These are phyloP conservation scores for Cutaneotrichosporon curvatum DNA, from an alignment of 1,284 basidiomycete genomes.

Conservation along the genomic window DNA sequence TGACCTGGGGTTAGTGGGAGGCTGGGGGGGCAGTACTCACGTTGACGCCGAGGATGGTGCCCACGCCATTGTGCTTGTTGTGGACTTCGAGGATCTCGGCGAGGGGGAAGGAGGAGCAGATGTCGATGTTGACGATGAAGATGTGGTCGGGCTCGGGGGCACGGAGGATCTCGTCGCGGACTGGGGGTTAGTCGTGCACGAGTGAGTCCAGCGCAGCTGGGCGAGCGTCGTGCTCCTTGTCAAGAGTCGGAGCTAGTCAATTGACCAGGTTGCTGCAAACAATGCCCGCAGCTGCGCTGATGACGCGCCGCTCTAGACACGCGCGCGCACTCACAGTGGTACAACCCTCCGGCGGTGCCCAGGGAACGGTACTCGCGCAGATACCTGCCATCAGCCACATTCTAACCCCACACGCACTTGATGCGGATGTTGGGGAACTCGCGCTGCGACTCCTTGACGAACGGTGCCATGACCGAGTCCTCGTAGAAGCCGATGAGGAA, in stretches of 20 bases:
- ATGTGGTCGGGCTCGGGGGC: conserved; percentile 47
- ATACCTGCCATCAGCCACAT: conserved; percentile 34
- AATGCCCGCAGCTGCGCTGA: too few species aligned
- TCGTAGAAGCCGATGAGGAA: conserved; percentile 52
- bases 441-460: conserved; percentile 48
- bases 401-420: not conserved
- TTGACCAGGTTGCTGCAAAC: too few species aligned
- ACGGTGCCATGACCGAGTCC: conserved; percentile 48
- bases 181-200: conserved; percentile 20
- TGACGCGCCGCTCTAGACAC: too few species aligned
- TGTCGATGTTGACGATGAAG: conserved; percentile 53
- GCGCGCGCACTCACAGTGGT: conserved; percentile 44
- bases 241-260: not conserved
- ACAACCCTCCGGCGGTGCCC: conserved; percentile 49
- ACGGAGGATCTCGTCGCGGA: conserved; percentile 51
- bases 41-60: conserved; percentile 48
- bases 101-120: conserved; percentile 50
- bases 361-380: conserved; percentile 50
- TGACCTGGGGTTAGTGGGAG: conserved; percentile 37
- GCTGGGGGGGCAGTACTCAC: conserved; percentile 13
- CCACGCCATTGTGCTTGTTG: conserved; percentile 49
- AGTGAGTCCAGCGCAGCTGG: not conserved
- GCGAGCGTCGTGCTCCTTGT: not conserved
- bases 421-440: conserved; percentile 51
- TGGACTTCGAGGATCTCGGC: conserved; percentile 48